A percentile compares a stretch with the other conserved stretches of the same genome.
These are phyloP conservation scores for Lanmaoa rubissima DNA, from an alignment of 768 basidiomycete species.

Conservation along the genomic window DNA sequence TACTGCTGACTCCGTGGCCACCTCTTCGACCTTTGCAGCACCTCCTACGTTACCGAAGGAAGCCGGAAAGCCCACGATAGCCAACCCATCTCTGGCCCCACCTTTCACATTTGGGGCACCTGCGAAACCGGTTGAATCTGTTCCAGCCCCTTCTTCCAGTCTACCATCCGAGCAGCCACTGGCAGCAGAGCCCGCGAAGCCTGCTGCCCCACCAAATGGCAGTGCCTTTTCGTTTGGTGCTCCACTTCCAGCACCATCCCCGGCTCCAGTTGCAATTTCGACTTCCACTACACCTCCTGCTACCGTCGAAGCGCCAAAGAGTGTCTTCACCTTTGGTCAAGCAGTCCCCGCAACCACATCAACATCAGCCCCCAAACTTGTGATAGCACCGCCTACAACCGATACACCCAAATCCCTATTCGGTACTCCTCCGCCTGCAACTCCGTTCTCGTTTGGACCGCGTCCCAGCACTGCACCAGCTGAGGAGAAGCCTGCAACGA, in stretches of 20 bases:
- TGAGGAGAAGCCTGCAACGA: conserved; percentile 23
- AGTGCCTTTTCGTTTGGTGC: conserved; percentile 30
- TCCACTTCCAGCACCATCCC: conserved; percentile 11
- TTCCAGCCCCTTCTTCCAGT: conserved; percentile 1
- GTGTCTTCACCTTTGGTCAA: conserved; percentile 34
- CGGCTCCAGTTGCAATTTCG: background rate
- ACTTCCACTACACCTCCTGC: conserved; percentile 11
- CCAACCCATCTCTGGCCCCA: conserved; percentile 6
- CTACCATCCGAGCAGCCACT: conserved; percentile 12
- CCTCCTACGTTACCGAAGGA: conserved; percentile 16
- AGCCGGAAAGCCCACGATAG: conserved; percentile 13
- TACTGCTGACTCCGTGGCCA: background rate
- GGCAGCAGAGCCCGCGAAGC: conserved; percentile 4
- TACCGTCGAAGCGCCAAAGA: conserved; percentile 32
- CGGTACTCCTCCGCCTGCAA: conserved; percentile 25
- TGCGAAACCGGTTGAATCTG: conserved; percentile 22
- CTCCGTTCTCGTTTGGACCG: conserved; percentile 46
- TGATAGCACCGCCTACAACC: conserved; percentile 13
- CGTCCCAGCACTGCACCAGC: conserved; percentile 20
- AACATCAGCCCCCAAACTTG: conserved; percentile 6
- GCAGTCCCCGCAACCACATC: conserved; percentile 10
- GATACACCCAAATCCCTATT: conserved; percentile 46
- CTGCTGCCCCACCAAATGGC: conserved; percentile 3
- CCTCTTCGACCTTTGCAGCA: conserved; percentile 7
- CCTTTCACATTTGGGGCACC: conserved; percentile 33